Evolutionary conservation across 2,329 filamentous ascomycete genomes (phyloP).

Genomic region (Aspergillus quadrilineatus): DNA sequence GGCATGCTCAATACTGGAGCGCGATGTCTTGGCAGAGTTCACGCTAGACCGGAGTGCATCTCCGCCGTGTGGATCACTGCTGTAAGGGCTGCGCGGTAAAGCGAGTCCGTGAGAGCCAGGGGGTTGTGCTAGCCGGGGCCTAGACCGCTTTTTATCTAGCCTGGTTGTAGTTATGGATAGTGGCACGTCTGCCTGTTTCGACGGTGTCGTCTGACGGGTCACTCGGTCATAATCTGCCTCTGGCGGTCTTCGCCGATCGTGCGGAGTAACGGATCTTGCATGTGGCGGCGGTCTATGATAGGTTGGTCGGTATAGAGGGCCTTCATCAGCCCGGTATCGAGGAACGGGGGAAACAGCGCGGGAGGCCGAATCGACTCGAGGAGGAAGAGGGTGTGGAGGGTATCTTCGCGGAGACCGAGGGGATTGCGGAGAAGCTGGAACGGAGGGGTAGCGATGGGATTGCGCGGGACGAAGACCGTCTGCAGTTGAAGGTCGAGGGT

Average conservation of each 20-base stretch:
- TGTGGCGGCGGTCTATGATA: slow-evolving; percentile 24
- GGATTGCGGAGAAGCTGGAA: slow-evolving; percentile 17
- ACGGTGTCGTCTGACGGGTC: slow-evolving; percentile 28
- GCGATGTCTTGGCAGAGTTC: slow-evolving; percentile 60
- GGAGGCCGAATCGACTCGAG: slow-evolving; percentile 18
- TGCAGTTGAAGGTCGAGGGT: slow-evolving; percentile 25
- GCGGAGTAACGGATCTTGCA: slow-evolving; percentile 22
- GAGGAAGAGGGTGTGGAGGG: slow-evolving; percentile 15
- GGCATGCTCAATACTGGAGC: slow-evolving; percentile 57
- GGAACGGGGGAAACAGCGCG: slow-evolving; percentile 22
- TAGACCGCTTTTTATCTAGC: slow-evolving; percentile 30
- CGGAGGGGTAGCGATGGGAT: slow-evolving; percentile 23
- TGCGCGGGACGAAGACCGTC: slow-evolving; percentile 19
- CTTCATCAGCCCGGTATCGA: slow-evolving; percentile 12
- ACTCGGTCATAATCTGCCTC: slow-evolving; percentile 26
- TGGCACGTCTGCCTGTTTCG: slow-evolving; percentile 29
- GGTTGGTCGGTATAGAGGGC: slow-evolving; percentile 17
- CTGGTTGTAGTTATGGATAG: slow-evolving; percentile 41
- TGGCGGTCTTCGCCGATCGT: slow-evolving; percentile 20
- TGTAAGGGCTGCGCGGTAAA: slow-evolving; percentile 31
- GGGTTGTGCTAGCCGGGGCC: slow-evolving; percentile 26
- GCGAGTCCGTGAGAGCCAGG: slow-evolving; percentile 27
- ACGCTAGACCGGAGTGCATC: slow-evolving; percentile 54
- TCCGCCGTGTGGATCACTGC: slow-evolving; percentile 32
- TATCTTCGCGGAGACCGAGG: slow-evolving; percentile 20